Base-by-base conservation (phyloP, 352 stramenopile genomes). In the Pythium oligandrum region DNA sequence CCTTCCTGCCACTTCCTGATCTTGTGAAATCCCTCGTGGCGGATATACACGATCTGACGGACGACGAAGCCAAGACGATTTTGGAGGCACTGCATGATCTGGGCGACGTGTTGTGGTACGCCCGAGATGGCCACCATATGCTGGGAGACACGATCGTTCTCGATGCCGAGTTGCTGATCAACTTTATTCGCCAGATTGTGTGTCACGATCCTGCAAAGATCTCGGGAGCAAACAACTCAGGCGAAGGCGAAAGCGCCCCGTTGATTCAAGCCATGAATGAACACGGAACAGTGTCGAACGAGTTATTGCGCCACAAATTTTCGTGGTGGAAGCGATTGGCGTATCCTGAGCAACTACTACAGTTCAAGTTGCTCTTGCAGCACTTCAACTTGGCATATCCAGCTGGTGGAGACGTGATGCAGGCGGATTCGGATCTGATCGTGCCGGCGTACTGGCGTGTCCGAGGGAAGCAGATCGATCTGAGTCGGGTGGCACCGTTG, bases 341-440 rank as follows among this genome's bases (percentile, higher is more conserved):
- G 5, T 51, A 63, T 12, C 30, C 37, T 1, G 9, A 61, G 5
- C 48, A 47, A 7, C 59, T 55, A 37, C 35, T 63, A n/a, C 47
- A 44, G 9, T 40, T 70, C 39, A 70, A 70, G 45, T 30, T 44
- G 37, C 38, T 66, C 6, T 36, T 70, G 2, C 47, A 60, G 36
- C 45, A 45, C 6, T 63, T 58, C 8, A 30, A 58, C 11, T 32
- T 63, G n/a, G 57, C 44, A 10, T 50, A 58, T 40, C 44, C 54
- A 17, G 45, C 37, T 3, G 42, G 42, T 0, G 17, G 17, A 26
- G 44, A 44, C 6, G 47, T 34, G 8, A 46, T 53, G 44, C 39
- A 37, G 53, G 49, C 37, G 47, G 59, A 46, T 11, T 64, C 38
- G 30, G 63, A 64, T 33, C 44, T 55, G 4, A 55, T 44, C 26